Conservation (phyloP, 2,329 filamentous ascomycete species). For the Talaromyces sp. region DNA sequence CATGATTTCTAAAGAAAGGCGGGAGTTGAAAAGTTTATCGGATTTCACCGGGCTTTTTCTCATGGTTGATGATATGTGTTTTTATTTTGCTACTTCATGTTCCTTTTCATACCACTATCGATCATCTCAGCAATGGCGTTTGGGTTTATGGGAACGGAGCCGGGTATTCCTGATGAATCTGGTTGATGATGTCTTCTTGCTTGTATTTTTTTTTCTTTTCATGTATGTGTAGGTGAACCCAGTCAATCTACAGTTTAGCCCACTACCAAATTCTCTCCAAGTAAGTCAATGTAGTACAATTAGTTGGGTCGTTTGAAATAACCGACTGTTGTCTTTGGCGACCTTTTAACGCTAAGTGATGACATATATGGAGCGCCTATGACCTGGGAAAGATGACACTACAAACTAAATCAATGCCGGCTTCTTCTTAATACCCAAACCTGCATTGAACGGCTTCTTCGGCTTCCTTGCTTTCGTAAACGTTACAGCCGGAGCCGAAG, state of each 20-base stretch:
- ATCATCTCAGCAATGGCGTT: constrained; percentile 16
- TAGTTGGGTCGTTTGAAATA: not conserved
- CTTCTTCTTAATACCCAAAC: constrained; percentile 87
- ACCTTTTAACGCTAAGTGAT: not conserved
- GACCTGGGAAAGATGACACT: not conserved
- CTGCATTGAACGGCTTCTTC: constrained; percentile 75
- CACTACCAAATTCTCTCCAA: not conserved
- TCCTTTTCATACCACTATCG: constrained; percentile 4
- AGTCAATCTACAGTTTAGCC: not conserved
- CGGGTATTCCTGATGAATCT: constrained; percentile 18
- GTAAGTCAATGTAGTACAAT: too few relatives aligned
- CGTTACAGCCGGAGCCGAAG: constrained; percentile 50
- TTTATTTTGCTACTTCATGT: not conserved
- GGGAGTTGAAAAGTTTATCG: not conserved
- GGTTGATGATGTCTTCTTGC: constrained; percentile 15
- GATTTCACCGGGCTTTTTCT: constrained; percentile 1
- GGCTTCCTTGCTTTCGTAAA: constrained; percentile 78
- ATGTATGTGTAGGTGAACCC: not conserved
- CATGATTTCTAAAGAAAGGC: constrained; percentile 3
- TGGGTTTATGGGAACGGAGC: not conserved
- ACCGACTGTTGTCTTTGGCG: not conserved
- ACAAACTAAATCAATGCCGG: constrained; percentile 8
- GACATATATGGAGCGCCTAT: not conserved
- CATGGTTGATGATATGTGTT: not conserved
- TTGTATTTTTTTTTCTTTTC: constrained; percentile 13